Conservation (phyloP, 208 protist genomes). For the Acanthamoeba polyphaga region DNA sequence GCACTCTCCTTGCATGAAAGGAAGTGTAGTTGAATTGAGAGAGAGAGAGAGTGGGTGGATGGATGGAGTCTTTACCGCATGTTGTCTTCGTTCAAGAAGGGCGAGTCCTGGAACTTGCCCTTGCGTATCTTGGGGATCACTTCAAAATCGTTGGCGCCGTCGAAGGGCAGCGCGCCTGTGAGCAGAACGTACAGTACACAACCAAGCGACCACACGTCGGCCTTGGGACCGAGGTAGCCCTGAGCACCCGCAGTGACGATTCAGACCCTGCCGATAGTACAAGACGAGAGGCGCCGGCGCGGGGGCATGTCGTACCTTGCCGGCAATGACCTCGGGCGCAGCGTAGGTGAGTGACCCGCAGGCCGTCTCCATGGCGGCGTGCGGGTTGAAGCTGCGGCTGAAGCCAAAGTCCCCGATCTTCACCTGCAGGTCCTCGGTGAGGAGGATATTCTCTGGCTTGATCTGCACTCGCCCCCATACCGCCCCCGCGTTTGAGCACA, state of each 20-base stretch:
- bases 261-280: neutral
- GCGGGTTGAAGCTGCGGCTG: constrained; percentile 73
- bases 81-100: constrained; percentile 74
- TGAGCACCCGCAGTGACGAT: neutral
- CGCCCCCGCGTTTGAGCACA: constrained; percentile 78
- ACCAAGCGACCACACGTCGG: constrained; percentile 98
- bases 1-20: no score
- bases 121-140: constrained; percentile 76
- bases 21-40: neutral
- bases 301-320: constrained; percentile 40
- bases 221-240: constrained; percentile 94
- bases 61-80: constrained; percentile 17
- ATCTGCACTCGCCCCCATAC: constrained; percentile 83
- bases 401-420: constrained; percentile 77
- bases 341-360: constrained; percentile 73
- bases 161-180: constrained; percentile 97
- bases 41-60: neutral
- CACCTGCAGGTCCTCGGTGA: constrained; percentile 87
- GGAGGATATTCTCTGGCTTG: constrained; percentile 91
- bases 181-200: constrained; percentile 99
- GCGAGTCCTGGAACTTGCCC: constrained; percentile 71
- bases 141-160: constrained; percentile 85
- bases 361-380: constrained; percentile 80
- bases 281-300: no score
- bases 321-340: constrained; percentile 73